Evolutionary conservation across 2,329 filamentous ascomycete genomes (phyloP), one percentile per base, ranked within the genome.

Genomic region (Pestalotiopsis sp.): DNA sequence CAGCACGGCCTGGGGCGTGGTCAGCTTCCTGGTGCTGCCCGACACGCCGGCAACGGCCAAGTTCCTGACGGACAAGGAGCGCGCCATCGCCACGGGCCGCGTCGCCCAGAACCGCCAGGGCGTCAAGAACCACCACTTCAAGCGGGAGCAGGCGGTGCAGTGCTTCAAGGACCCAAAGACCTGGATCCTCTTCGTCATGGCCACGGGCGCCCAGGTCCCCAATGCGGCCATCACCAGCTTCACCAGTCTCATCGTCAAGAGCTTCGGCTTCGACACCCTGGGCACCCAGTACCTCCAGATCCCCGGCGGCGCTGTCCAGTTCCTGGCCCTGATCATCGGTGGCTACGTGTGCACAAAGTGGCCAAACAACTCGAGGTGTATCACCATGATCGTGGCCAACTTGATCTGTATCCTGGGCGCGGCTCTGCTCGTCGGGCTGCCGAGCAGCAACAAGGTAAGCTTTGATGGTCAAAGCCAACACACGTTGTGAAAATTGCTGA

Each of bases 31-130:
- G 71, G 75, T 88, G 56, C 81, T 93, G 1, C 87, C 91, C 0
- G 89, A 93, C 74, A 82, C 85, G 2, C 89, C 90, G 0, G 84
- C 88, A 23, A 89, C 86, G 0, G 89, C 90, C 2, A 87, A 85
- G 69, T 92, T 90, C 74, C 83, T 93, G 45, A 85, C 80, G 4
- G 75, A 81, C 0, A 83, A 87, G 62, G 90, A 93, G 74, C 86
- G 85, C 65, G 79, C 79, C 2, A 83, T 90, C 17, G 86, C 86
- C 4, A 81, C 87, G 13, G 84, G 85, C 62, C 83, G 87, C 27
- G 83, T 89, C 0, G 80, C 83, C 0, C 77, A 76, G 4, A 88
- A 89, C 71, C 78, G 81, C 11, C 83, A 86, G 68, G 87, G 87
- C 0, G 83, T 89, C 65, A 87, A 87, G 74, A 89, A 86, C 70